Conservation (phyloP, 2,329 filamentous ascomycete species). For the Simplicillium aogashimaense region DNA sequence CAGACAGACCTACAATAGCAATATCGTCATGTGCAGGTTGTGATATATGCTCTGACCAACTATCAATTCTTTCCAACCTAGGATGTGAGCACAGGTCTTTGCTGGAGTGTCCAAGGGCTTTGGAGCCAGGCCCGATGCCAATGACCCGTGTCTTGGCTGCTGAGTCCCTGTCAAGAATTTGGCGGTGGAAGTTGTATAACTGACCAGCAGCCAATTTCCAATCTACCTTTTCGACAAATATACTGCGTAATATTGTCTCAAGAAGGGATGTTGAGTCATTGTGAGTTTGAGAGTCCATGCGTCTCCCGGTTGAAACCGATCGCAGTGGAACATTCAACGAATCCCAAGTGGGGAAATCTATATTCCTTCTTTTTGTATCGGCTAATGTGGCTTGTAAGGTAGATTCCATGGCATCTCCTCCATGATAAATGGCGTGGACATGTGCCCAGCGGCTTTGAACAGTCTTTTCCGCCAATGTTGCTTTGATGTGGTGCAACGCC, state of each 20-base stretch:
- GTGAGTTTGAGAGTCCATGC: not conserved
- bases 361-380: conserved; percentile 4
- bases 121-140: conserved; percentile 2
- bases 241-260: not conserved
- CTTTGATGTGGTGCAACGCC: too few species aligned
- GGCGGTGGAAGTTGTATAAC: not conserved
- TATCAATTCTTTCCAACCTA: conserved; percentile 1
- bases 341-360: conserved; percentile 1
- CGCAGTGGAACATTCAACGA: conserved; percentile 1
- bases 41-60: not conserved
- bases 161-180: not conserved
- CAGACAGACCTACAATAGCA: too few species aligned
- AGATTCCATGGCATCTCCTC: conserved; percentile 1
- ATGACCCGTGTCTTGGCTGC: not conserved
- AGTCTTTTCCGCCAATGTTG: conserved; percentile 1
- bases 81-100: not conserved
- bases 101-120: not conserved
- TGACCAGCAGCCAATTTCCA: not conserved
- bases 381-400: not conserved
- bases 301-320: conserved; percentile 1
- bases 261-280: not conserved
- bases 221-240: too few species aligned
- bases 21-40: not conserved
- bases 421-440: conserved; percentile 6
- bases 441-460: conserved; percentile 4